These are phyloP conservation scores for Ottelia alismoides DNA, from an alignment of 106 monocot genomes.

Conservation along the genomic window DNA sequence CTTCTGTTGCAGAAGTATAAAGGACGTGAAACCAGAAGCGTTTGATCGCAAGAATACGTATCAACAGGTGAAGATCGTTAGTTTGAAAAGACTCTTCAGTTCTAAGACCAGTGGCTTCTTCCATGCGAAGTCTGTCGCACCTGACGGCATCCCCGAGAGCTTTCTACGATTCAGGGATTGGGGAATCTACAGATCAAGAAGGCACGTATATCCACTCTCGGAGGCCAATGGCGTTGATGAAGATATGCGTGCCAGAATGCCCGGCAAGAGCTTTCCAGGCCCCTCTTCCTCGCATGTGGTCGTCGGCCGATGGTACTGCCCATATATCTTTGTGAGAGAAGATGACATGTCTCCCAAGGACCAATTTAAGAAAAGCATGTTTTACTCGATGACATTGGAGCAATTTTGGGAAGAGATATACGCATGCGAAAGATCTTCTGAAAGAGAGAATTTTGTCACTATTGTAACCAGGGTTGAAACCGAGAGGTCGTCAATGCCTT, in stretches of 20 bases:
- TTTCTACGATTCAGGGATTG: not conserved
- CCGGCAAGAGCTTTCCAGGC: not conserved
- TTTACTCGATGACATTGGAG: slow-evolving; percentile 38
- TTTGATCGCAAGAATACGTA: not conserved
- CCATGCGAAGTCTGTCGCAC: slow-evolving; percentile 1
- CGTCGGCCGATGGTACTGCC: slow-evolving; percentile 44
- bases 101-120: not conserved
- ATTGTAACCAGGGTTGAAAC: slow-evolving; percentile 3
- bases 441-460: not conserved
- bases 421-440: slow-evolving; percentile 1
- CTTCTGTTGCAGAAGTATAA: no score
- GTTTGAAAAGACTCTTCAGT: not conserved
- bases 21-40: no score
- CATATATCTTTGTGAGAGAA: slow-evolving; percentile 38
- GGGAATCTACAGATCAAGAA: not conserved
- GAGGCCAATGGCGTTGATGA: slow-evolving; percentile 22
- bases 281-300: not conserved
- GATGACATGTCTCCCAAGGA: slow-evolving; percentile 17
- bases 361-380: slow-evolving; percentile 12
- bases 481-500: slow-evolving; percentile 4
- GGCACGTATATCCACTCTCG: not conserved
- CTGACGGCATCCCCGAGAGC: not conserved
- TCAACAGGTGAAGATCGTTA: not conserved
- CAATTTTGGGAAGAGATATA: slow-evolving; percentile 34
- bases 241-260: slow-evolving; percentile 8